Evolutionary conservation across 108 stramenopile genomes (phyloP).

Genomic region (Halocafeteria seosinensis): DNA sequence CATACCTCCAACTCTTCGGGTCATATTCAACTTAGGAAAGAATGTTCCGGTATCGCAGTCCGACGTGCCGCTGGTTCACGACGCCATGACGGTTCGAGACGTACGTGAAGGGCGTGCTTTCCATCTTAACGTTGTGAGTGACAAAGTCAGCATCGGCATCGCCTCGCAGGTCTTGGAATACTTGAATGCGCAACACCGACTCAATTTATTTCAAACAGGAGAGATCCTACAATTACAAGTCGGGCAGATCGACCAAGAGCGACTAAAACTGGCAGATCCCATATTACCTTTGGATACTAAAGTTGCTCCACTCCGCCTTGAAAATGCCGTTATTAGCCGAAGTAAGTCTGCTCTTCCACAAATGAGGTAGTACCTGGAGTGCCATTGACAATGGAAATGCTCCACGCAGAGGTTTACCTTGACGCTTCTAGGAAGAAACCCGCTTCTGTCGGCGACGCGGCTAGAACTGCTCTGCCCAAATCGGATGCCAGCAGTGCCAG

Average conservation of each 20-base stretch:
- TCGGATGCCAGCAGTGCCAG: too few species aligned
- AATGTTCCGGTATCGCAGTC: neutral
- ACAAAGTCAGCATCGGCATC: too few species aligned
- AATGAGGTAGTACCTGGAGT: too few species aligned
- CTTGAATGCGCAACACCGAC: neutral
- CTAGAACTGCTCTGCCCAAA: too few species aligned
- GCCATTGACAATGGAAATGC: too few species aligned
- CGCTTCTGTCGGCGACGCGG: too few species aligned
- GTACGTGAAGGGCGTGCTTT: too few species aligned
- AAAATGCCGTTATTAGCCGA: too few species aligned
- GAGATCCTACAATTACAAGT: neutral
- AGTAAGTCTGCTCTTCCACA: too few species aligned
- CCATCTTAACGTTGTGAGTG: too few species aligned
- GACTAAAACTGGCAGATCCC: neutral
- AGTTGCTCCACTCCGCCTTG: neutral
- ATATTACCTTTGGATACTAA: neutral
- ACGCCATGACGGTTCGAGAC: neutral
- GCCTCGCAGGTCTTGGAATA: neutral
- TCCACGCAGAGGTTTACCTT: too few species aligned
- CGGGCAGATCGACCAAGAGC: neutral
- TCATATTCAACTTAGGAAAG: neutral
- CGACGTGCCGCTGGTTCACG: neutral
- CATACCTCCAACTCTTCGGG: neutral
- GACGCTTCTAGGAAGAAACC: too few species aligned
- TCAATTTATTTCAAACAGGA: neutral